Evolutionary conservation across 139 green algal genomes (phyloP), one percentile per base, ranked within the genome.

Genomic region (Chlamydomonas asymmetrica): DNA sequence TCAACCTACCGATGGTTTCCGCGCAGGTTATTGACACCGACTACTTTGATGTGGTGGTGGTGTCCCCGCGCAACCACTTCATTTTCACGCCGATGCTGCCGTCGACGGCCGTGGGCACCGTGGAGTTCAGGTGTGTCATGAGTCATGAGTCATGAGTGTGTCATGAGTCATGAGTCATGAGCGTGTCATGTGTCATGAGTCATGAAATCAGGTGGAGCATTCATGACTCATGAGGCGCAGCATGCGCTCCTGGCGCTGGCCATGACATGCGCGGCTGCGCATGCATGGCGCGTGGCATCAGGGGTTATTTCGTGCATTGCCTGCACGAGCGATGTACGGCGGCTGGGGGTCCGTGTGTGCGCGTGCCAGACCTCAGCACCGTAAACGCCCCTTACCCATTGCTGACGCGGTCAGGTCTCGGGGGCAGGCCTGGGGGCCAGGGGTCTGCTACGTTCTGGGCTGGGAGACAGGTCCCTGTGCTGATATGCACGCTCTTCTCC

Each of bases 51-150:
- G 87, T 93, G 54, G 73, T 94, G 2, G 63, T 85, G 23, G 72
- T 94, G 10, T 84, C 68, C 8, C 90, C 90, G 0, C 75, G 83
- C 73, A 94, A 93, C 78, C 75, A 89, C 80, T 93, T 94, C 54
- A 22, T 94, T n/a, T 94, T 94, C 81, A 94, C 90, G 4, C 90
- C 89, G 66, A 91, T 94, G 87, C 86, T 94, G 48, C 89, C 89
- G 5, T 85, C 73, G 60, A 90, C 88, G 9, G 89, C 89, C 0
- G 87, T 92, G 13, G 90, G 90, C 52, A 91, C 82, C 6, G 77
- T 90, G 9, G 87, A 78, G 79, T 73, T 76, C 66, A 52, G 60
- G 49, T 20, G 49, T n/a, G 49, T 23, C 49, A 20, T 23, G 20
- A n/a, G 20, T 23, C 20, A 59, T 13, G 61, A 22, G 5, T 41